Percentiles rank a stretch among this genome's conserved stretches.
Evolutionary conservation across 345 rosid genomes (phyloP).

Genomic region (Theobroma cacao): DNA sequence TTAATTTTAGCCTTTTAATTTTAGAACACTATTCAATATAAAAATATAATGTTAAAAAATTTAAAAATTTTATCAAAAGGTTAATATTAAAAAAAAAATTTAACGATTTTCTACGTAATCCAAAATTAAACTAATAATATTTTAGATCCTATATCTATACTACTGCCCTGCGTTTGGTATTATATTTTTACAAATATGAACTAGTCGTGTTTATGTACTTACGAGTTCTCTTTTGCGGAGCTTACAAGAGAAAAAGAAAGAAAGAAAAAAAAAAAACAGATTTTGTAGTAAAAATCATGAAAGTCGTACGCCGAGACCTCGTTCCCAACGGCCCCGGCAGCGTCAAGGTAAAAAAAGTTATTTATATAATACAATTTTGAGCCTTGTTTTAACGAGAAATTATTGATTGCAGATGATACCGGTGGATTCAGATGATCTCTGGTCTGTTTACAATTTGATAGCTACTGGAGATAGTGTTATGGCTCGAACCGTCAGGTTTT

Average conservation of each 20-base stretch:
- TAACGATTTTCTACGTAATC: too few species aligned
- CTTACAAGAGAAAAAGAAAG: not conserved
- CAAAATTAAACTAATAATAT: too few species aligned
- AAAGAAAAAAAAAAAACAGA: not conserved
- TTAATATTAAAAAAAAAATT: too few species aligned
- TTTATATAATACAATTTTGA: not conserved
- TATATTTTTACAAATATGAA: too few species aligned
- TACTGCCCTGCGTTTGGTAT: too few species aligned
- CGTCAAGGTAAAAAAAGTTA: slow-evolving; percentile 56
- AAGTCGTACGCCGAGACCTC: slow-evolving; percentile 47
- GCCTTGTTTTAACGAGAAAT: not conserved
- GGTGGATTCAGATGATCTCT: slow-evolving; percentile 83
- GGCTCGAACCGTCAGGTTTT: slow-evolving; percentile 88
- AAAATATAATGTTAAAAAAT: too few species aligned
- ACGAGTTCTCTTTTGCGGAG: not conserved
- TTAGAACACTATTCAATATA: too few species aligned
- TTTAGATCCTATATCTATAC: too few species aligned
- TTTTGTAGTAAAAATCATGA: slow-evolving; percentile 37
- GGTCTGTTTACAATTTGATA: slow-evolving; percentile 85
- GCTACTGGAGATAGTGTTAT: slow-evolving; percentile 70
- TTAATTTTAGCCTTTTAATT: too few species aligned
- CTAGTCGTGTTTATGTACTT: too few species aligned
- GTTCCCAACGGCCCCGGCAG: slow-evolving; percentile 73
- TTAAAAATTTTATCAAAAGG: too few species aligned
- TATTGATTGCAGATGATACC: slow-evolving; percentile 59